Evolutionary conservation across 1,284 basidiomycete genomes (phyloP).

Genomic region (Cryptococcus sp.): DNA sequence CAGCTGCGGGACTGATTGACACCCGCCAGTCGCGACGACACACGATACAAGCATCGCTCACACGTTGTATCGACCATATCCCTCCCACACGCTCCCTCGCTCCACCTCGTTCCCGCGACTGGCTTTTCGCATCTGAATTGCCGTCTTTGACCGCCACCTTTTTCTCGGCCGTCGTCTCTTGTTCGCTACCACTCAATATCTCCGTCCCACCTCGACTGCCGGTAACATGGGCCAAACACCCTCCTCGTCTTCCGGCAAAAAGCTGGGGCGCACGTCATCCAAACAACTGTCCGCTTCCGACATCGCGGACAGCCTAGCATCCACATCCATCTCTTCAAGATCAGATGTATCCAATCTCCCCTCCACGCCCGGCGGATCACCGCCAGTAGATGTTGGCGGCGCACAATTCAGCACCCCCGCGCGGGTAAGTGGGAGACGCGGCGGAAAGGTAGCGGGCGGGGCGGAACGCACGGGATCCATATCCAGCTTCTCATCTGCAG

Average conservation of each 20-base stretch:
- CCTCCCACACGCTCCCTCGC: no score
- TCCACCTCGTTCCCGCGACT: no score
- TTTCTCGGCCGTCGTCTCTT: no score
- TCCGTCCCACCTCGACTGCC: slow-evolving; percentile 1
- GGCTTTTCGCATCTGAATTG: no score
- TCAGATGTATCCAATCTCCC: slow-evolving; percentile 10
- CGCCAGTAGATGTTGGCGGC: slow-evolving; percentile 24
- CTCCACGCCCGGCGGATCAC: slow-evolving; percentile 13
- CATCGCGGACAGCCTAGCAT: slow-evolving; percentile 44
- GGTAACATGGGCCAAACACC: slow-evolving; percentile 51
- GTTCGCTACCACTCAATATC: neutral
- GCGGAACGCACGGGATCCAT: slow-evolving; percentile 20
- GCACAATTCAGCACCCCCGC: slow-evolving; percentile 20
- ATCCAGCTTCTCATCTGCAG: slow-evolving; percentile 27
- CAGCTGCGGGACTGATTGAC: no score
- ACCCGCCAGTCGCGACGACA: no score
- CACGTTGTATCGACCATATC: no score
- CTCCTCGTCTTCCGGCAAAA: slow-evolving; percentile 47
- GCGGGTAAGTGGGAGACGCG: slow-evolving; percentile 12
- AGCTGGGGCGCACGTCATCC: slow-evolving; percentile 54
- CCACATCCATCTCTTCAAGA: slow-evolving; percentile 31
- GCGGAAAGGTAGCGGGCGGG: slow-evolving; percentile 2
- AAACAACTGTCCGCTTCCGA: slow-evolving; percentile 52
- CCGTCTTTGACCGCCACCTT: no score
- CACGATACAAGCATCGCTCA: no score